phyloP scores from a whole-genome alignment of 129 eudicot species.

The Erigeron canadensis region DNA sequence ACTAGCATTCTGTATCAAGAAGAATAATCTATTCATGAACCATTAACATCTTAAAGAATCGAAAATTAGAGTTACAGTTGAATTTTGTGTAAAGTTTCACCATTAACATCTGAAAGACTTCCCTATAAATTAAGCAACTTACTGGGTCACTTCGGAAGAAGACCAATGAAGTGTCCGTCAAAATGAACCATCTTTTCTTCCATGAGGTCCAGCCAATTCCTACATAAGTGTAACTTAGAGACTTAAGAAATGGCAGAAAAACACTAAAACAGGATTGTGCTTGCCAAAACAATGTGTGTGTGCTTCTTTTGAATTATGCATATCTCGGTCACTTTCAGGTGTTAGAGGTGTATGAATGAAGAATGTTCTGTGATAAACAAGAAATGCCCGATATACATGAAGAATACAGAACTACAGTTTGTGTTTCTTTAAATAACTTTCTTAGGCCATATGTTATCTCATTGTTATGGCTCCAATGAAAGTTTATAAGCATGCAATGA shows the following conservation, averaged over 20 bases:
- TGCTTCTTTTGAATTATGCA: constrained; percentile 4
- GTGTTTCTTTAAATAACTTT: no score
- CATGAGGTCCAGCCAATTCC: constrained; percentile 99
- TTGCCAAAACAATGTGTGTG: not conserved
- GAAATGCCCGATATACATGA: not conserved
- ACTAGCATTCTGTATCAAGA: constrained; percentile 56
- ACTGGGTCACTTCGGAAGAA: constrained; percentile 96
- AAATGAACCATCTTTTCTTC: constrained; percentile 96
- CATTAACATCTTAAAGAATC: not conserved
- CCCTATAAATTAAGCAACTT: constrained; percentile 30
- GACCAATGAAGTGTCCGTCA: constrained; percentile 86
- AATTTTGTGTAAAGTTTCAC: not conserved
- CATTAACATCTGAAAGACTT: no score
- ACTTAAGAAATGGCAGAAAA: constrained; percentile 11
- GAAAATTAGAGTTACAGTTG: not conserved
- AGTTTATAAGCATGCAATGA: constrained; percentile 11
- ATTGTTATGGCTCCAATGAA: not conserved
- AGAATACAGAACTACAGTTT: no score
- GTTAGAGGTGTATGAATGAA: not conserved
- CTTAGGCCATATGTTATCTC: no score
- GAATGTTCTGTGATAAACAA: not conserved
- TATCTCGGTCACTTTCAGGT: not conserved
- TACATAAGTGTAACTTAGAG: constrained; percentile 33
- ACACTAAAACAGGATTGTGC: not conserved
- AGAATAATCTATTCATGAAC: constrained; percentile 16